Conservation (phyloP, 192 early-diverging fungal genomes). For the Gryganskiella cystojenkinii region DNA sequence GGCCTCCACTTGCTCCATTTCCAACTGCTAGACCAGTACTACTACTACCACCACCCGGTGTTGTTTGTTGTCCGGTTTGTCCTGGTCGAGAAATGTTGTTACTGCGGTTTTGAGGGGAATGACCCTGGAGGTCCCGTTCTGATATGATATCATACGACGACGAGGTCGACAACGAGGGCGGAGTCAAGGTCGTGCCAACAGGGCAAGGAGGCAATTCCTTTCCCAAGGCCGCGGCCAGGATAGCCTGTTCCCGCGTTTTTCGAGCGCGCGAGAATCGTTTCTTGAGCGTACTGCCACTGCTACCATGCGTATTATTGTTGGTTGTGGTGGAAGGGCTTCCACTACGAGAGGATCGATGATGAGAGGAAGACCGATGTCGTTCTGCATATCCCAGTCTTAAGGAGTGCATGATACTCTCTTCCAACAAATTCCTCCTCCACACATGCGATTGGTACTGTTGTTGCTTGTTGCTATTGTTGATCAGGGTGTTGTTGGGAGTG, state of each 20-base stretch:
- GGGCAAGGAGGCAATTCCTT: slow-evolving; percentile 11
- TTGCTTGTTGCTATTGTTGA: slow-evolving; percentile 12
- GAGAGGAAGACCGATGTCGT: slow-evolving; percentile 23
- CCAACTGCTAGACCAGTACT: no score
- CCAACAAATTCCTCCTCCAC: slow-evolving; percentile 40
- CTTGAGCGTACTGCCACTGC: not conserved
- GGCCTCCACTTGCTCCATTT: no score
- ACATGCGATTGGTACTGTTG: slow-evolving; percentile 26
- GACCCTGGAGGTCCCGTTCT: not conserved
- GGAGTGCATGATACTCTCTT: slow-evolving; percentile 52
- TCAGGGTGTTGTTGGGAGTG: not conserved
- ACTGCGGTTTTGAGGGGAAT: no score
- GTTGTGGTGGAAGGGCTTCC: not conserved
- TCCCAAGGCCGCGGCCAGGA: slow-evolving; percentile 23
- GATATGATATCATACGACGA: not conserved
- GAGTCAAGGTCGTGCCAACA: not conserved
- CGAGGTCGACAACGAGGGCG: not conserved
- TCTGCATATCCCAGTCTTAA: slow-evolving; percentile 40
- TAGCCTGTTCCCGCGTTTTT: slow-evolving; percentile 31
- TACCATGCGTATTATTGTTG: not conserved
- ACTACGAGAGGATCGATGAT: slow-evolving; percentile 14
- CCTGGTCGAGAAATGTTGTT: no score
- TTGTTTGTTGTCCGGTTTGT: slow-evolving; percentile 6
- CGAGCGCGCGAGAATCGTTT: slow-evolving; percentile 16
- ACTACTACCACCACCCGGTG: not conserved